phyloP scores from a whole-genome alignment of 139 green algal genomes.

The Haematococcus sp. region DNA sequence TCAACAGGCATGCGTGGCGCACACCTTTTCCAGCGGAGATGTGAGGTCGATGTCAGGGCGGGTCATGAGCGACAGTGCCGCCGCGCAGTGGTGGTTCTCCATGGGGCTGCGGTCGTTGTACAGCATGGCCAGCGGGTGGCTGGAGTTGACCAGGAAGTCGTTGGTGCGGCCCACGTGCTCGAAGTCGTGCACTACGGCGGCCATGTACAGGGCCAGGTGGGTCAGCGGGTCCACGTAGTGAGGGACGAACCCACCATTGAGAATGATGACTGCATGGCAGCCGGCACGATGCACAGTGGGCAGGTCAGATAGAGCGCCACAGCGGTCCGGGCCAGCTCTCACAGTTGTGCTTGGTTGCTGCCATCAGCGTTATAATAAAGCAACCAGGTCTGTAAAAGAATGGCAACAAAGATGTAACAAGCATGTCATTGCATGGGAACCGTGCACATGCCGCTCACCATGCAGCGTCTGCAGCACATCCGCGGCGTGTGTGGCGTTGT shows the following conservation, averaged over 20 bases:
- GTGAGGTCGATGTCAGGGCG: slow-evolving; percentile 37
- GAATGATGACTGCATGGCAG: slow-evolving; percentile 1
- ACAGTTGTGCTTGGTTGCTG: neutral
- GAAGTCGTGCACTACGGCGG: slow-evolving; percentile 36
- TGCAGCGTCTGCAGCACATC: slow-evolving; percentile 48
- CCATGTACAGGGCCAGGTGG: no score
- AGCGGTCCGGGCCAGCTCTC: neutral
- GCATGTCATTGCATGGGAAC: neutral
- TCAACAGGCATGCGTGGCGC: no score
- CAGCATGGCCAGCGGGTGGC: slow-evolving; percentile 28
- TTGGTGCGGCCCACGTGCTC: slow-evolving; percentile 51
- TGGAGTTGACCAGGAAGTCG: slow-evolving; percentile 48
- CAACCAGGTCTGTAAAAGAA: slow-evolving; percentile 5
- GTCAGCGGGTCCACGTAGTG: no score
- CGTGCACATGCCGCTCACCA: slow-evolving; percentile 2
- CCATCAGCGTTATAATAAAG: slow-evolving; percentile 1
- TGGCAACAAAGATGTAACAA: neutral
- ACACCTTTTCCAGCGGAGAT: no score
- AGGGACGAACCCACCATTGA: no score
- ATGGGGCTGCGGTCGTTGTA: slow-evolving; percentile 44
- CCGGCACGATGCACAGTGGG: neutral
- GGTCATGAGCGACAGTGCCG: slow-evolving; percentile 20
- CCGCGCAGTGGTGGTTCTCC: slow-evolving; percentile 55
- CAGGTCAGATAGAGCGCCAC: no score
- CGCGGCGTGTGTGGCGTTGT: slow-evolving; percentile 47